Base-by-base conservation (phyloP, 2,329 filamentous ascomycete species). In the Cladophialophora carrionii region DNA sequence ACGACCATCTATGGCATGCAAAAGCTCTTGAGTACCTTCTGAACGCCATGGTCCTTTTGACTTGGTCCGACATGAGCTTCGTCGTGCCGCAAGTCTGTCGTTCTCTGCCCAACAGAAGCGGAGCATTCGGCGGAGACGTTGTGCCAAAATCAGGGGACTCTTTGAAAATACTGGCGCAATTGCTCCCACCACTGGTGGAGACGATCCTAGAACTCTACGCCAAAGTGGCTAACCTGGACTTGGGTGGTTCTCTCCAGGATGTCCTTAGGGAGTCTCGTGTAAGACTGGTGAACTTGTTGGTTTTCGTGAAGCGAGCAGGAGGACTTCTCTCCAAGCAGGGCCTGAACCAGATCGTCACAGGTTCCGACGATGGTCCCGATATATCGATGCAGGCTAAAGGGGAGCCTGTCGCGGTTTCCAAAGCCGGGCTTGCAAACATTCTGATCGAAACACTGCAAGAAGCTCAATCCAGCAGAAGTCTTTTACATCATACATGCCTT, bases 1-100 rank as follows among this genome's bases (percentile, higher is more conserved):
- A 92, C 72, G 95, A 99, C 77, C 91, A 96, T 77, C 77, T 98
- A n/a, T 99, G 95, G 94, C 92, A 97, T 78, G 95, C 91, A 20
- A 98, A 98, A 78, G 93, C 92, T 0, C 82, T 99, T 22, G 96
- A 99, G 75, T 87, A 93, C 31, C 91, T 96, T 66, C 80, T 95
- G 54, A 83, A 96, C 29, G 92, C 90, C 73, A 83, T 98, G 70
- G 74, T 98, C 48, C 85, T 98, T 72, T 87, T 96, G 67, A 90
- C 88, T 32, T 96, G 92, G 90, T 86, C 89, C 41, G 90, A 88
- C 3, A 82, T 94, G 72, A 90, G 95, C 73, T 98, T 98, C 48
- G 61, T 60, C 22, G 48, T 70, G 17, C 69, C 69, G 29, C 62
- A 65, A 58, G 54, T 65, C 20, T 70, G 64, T 49, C 66, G 64